phyloP scores from a whole-genome alignment of 305 asterid species.

The Salvia sclarea region DNA sequence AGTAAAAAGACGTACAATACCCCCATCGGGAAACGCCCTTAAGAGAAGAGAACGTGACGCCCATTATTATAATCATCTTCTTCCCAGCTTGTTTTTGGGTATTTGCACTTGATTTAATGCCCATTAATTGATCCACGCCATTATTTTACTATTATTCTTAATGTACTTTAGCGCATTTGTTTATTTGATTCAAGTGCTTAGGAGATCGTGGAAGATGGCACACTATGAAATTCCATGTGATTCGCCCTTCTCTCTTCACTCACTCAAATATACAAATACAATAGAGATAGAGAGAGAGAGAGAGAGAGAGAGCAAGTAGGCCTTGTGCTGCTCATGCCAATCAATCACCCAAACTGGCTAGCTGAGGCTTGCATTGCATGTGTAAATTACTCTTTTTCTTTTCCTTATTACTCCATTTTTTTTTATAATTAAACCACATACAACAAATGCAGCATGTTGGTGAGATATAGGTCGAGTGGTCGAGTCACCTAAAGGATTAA shows the following conservation, averaged over 20 bases:
- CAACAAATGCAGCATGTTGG: too few species aligned
- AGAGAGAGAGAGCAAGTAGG: slow-evolving; percentile 26
- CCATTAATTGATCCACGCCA: slow-evolving; percentile 21
- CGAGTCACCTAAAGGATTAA: too few species aligned
- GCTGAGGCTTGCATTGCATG: slow-evolving; percentile 24
- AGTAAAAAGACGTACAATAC: slow-evolving; percentile 11
- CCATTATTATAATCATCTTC: slow-evolving; percentile 16
- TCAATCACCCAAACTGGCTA: slow-evolving; percentile 19
- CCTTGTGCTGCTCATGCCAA: slow-evolving; percentile 21
- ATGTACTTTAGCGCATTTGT: slow-evolving; percentile 29
- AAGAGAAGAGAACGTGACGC: slow-evolving; percentile 30
- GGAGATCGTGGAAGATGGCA: slow-evolving; percentile 55
- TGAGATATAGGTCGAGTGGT: too few species aligned
- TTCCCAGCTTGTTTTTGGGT: slow-evolving; percentile 29
- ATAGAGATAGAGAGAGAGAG: too few species aligned
- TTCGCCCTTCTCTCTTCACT: slow-evolving; percentile 16
- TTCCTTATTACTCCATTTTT: background rate
- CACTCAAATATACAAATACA: too few species aligned
- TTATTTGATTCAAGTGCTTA: slow-evolving; percentile 33
- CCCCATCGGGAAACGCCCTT: slow-evolving; percentile 29
- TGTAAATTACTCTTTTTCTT: background rate
- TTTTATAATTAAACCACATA: too few species aligned
- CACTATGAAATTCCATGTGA: slow-evolving; percentile 46
- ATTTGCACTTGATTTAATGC: slow-evolving; percentile 34
- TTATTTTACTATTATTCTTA: slow-evolving; percentile 24